Evolutionary conservation across 2,329 filamentous ascomycete genomes (phyloP), one percentile per base, ranked within the genome.

Genomic region (Hymenoscyphus fraxineus): DNA sequence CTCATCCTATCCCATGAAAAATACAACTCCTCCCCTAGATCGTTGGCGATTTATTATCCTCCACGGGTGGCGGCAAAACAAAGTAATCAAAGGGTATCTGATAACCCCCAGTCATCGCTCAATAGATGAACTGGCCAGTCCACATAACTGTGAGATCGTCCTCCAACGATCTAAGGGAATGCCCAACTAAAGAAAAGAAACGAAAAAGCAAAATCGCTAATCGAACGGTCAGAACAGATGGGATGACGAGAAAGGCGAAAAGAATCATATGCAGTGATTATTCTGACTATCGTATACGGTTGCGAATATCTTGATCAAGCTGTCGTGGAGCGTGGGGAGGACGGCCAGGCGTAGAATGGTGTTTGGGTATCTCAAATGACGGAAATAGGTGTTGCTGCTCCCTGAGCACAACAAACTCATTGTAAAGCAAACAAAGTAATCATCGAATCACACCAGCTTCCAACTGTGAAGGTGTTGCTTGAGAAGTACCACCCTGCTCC

Each of bases 391-490:
- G 47, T 27, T 32, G 59, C 12, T 39, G 40, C 32, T 56, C 47
- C 44, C 12, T 41, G 27, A 55, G 47, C n/a, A 61, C 59, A 19
- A 22, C 39, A 38, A 58, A 62, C 57, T 13, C 38, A 62, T 62
- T 35, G 22, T 58, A 16, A 55, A 58, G 31, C 55, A 27, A 60
- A 60, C 31, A 59, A 6, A 19, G 38, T 59, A 32, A 59, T 73
- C 66, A 72, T 67, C 69, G 68, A n/a, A 68, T 66, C 40, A 67
- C 63, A 13, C 71, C 73, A 62, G 74, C 71, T 61, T 76, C 74
- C 32, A 76, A 70, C 60, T 76, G 74, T n/a, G 73, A 73, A 59
- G 74, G 73, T n/a, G 74, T 70, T 15, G 69, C 65, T 35, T 70
- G 58, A n/a, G 67, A 41, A 9, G 47, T 58, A 19, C 59, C 32